phyloP scores from a whole-genome alignment of 257 asterid species.

The Anisodus acutangulus region DNA sequence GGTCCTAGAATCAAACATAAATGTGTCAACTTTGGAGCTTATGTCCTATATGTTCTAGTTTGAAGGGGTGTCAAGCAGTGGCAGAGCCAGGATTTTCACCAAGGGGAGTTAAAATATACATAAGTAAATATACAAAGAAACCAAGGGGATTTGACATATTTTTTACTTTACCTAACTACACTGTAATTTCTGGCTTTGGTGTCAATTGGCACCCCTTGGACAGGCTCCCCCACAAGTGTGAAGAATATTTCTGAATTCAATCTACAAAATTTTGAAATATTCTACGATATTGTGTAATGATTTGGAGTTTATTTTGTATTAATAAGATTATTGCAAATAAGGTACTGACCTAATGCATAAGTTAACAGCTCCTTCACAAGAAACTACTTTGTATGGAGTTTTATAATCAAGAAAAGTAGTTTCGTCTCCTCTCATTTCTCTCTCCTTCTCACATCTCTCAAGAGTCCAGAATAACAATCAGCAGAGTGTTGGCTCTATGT shows the following conservation, averaged over 20 bases:
- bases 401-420: constrained; percentile 13
- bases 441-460: not conserved
- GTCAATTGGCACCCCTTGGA: too few species aligned
- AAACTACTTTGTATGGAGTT: not conserved
- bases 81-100: too few species aligned
- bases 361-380: too few species aligned
- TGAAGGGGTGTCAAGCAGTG: too few species aligned
- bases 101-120: too few species aligned
- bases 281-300: not conserved
- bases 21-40: too few species aligned
- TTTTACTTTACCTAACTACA: too few species aligned
- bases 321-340: not conserved
- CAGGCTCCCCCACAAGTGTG: not conserved
- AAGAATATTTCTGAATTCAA: not conserved
- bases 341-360: not conserved
- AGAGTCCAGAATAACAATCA: not conserved
- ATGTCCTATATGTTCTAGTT: too few species aligned
- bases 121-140: too few species aligned
- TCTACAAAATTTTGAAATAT: not conserved
- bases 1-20: too few species aligned
- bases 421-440: not conserved
- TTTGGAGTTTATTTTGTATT: not conserved
- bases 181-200: too few species aligned
- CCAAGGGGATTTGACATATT: too few species aligned
- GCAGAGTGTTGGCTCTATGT: not conserved